Percentiles rank a stretch among this genome's conserved stretches.
These are phyloP conservation scores for Boechera retrofracta DNA, from an alignment of 345 rosid genomes.

Conservation along the genomic window DNA sequence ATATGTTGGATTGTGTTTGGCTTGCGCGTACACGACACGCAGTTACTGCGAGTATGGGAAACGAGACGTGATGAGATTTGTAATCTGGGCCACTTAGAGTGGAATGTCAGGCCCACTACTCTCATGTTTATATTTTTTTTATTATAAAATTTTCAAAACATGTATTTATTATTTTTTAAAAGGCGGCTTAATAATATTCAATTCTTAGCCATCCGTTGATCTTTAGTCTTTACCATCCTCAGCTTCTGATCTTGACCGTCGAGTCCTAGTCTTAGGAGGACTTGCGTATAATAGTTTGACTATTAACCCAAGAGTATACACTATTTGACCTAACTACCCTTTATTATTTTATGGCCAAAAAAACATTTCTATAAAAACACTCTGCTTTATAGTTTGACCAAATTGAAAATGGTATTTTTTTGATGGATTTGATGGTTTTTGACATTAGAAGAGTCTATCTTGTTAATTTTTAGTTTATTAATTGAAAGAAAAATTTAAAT, in stretches of 20 bases:
- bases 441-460: slow-evolving; percentile 6
- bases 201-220: slow-evolving; percentile 15
- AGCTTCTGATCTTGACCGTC: slow-evolving; percentile 21
- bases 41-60: background rate
- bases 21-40: slow-evolving; percentile 13
- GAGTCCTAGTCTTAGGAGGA: background rate
- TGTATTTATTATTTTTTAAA: background rate
- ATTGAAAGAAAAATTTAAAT: background rate
- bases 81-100: slow-evolving; percentile 40
- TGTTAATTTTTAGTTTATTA: background rate
- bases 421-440: slow-evolving; percentile 27
- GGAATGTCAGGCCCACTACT: slow-evolving; percentile 31
- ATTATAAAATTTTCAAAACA: background rate
- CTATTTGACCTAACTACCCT: background rate
- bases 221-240: background rate
- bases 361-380: background rate
- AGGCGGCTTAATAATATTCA: slow-evolving; percentile 23
- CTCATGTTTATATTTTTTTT: background rate
- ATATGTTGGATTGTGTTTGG: background rate
- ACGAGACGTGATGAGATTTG: slow-evolving; percentile 40
- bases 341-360: slow-evolving; percentile 3
- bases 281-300: slow-evolving; percentile 24
- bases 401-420: slow-evolving; percentile 11
- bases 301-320: slow-evolving; percentile 17
- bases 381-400: slow-evolving; percentile 29